Base-by-base conservation (phyloP, 2,329 filamentous ascomycete species). In the Botrytis paeoniae region DNA sequence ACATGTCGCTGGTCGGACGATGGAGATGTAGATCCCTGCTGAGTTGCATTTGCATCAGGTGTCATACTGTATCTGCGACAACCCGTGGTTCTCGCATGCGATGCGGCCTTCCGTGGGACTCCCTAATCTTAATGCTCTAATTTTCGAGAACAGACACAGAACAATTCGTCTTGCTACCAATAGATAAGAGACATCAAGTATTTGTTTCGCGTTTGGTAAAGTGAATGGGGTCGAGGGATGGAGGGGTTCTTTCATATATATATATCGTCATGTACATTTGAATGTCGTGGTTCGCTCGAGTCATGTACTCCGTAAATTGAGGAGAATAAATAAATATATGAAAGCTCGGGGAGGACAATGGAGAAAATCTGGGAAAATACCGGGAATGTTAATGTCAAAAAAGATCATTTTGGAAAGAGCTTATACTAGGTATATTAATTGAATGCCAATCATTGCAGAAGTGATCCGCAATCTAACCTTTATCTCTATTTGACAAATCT, bases 31-130 rank as follows among this genome's bases (percentile, higher is more conserved):
- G 45, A 71, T 35, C 61, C 70, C 61, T 66, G 70, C 25, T 54
- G 45, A 54, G 60, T 66, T 71, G 70, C 37, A 66, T 71, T 57
- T 59, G 37, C 45, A 66, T 66, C 70, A 71, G 74, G 60, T 74
- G 74, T 65, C 76, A 77, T 77, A 43, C 61, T 71, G 70, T 41
- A 71, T 70, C 73, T 77, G 75, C 76, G 75, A 76, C 72, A 68
- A 73, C 75, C 76, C 64, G 68, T 60, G 65, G 71, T 66, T 59
- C 73, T 75, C 74, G 73, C 73, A 75, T 75, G 72, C 60, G 54
- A 76, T 75, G 73, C 60, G 45, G 65, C 35, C 48, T 68, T n/a
- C 37, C 35, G 48, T 37, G 35, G 48, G 25, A n/a, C 65, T 32
- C 57, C 25, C 48, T 41, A 57, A 69, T 69, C 48, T 69, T 25